Evolutionary conservation across 2,329 filamentous ascomycete genomes (phyloP).

Genomic region (Alternaria atra): DNA sequence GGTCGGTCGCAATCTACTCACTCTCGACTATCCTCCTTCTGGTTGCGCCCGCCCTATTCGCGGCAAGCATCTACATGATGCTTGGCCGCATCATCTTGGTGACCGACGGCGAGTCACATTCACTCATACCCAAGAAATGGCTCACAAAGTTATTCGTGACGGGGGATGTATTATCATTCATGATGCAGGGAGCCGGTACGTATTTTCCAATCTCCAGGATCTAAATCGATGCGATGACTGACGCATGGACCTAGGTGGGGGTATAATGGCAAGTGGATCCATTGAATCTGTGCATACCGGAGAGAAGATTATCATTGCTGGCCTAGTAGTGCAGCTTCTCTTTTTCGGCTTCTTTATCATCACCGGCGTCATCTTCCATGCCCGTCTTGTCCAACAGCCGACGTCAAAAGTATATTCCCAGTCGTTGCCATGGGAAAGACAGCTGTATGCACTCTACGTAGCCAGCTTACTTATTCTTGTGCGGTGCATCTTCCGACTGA

Average conservation of each 20-base stretch:
- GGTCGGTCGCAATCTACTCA: constrained; percentile 51
- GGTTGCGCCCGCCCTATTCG: constrained; percentile 58
- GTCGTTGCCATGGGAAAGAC: constrained; percentile 40
- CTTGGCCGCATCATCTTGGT: constrained; percentile 56
- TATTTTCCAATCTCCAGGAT: constrained; percentile 27
- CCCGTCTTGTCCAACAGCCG: background rate
- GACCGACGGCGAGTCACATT: constrained; percentile 50
- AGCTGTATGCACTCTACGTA: constrained; percentile 56
- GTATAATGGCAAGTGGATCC: constrained; percentile 47
- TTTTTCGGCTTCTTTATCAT: constrained; percentile 60
- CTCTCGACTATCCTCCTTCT: constrained; percentile 48
- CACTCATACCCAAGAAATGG: constrained; percentile 50
- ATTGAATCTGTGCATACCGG: constrained; percentile 42
- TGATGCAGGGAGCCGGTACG: constrained; percentile 49
- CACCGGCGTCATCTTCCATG: constrained; percentile 24
- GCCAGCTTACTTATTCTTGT: constrained; percentile 59
- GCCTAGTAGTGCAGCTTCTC: constrained; percentile 58
- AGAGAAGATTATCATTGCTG: constrained; percentile 56
- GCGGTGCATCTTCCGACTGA: constrained; percentile 59
- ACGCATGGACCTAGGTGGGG: constrained; percentile 36
- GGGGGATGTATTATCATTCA: constrained; percentile 57
- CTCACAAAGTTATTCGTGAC: constrained; percentile 57
- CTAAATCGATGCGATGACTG: background rate
- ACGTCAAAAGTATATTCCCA: background rate
- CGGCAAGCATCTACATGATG: constrained; percentile 61